Percentiles rank a stretch among this genome's conserved stretches.
phyloP scores from a whole-genome alignment of 2,329 filamentous ascomycete species.

The Akanthomyces uredinophilus region DNA sequence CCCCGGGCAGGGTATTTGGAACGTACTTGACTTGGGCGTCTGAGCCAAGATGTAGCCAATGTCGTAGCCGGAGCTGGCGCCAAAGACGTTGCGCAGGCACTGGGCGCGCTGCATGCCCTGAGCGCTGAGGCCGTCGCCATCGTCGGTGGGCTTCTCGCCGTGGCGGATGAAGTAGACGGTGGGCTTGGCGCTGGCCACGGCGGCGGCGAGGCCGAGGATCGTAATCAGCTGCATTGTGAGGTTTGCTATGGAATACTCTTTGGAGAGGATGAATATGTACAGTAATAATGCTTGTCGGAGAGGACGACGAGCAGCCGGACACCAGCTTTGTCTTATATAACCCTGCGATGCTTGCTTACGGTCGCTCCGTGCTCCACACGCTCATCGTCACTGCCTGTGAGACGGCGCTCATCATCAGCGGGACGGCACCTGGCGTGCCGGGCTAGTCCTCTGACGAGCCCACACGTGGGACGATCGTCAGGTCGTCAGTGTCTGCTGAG shows the following conservation, averaged over 20 bases:
- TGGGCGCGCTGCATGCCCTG: conserved; percentile 52
- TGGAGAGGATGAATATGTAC: not conserved
- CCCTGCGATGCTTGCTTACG: not conserved
- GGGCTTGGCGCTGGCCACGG: conserved; percentile 27
- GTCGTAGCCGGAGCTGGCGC: conserved; percentile 44
- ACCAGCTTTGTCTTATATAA: not conserved
- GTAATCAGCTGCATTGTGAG: conserved; percentile 21
- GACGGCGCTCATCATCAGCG: not conserved
- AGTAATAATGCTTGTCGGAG: not conserved
- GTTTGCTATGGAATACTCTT: too few relatives aligned
- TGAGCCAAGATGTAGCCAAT: conserved; percentile 56
- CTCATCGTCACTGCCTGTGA: not conserved
- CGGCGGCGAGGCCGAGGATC: conserved; percentile 18
- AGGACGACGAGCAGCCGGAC: not conserved
- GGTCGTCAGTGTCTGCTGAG: conserved; percentile 2
- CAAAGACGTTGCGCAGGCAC: conserved; percentile 54
- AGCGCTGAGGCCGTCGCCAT: conserved; percentile 44
- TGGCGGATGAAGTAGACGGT: conserved; percentile 61
- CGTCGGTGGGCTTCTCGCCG: conserved; percentile 54
- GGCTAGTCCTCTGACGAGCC: conserved; percentile 1
- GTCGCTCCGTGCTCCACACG: not conserved
- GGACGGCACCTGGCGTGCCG: not conserved
- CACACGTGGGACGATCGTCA: conserved; percentile 10
- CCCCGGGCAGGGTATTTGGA: too few relatives aligned
- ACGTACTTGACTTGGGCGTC: conserved; percentile 41